Conservation (phyloP, 768 basidiomycete genomes). For the Termitomyces sp. region DNA sequence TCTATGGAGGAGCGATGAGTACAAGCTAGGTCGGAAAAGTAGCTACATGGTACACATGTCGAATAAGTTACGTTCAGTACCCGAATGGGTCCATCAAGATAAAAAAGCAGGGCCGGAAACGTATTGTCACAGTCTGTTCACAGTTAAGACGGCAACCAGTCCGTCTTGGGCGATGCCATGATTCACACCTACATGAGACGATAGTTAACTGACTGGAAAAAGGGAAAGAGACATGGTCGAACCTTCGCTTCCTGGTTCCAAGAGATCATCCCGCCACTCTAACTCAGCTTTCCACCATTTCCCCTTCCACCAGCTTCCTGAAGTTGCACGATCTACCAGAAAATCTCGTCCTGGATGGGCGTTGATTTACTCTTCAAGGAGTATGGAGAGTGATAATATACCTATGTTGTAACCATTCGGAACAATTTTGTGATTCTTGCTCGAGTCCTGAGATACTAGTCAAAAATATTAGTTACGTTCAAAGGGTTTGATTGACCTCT, state of each 20-base stretch:
- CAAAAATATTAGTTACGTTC: not conserved
- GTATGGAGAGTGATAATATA: constrained; percentile 11
- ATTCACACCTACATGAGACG: constrained; percentile 53
- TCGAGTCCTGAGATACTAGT: constrained; percentile 36
- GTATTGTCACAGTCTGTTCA: constrained; percentile 21
- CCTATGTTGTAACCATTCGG: constrained; percentile 72
- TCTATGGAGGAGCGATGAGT: not conserved
- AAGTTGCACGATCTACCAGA: constrained; percentile 61
- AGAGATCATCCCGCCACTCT: constrained; percentile 67
- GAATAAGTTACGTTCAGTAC: constrained; percentile 6
- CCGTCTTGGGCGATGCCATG: constrained; percentile 83
- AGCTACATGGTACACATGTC: constrained; percentile 3
- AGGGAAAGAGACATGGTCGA: constrained; percentile 6
- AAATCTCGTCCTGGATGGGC: constrained; percentile 57
- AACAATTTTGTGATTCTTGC: constrained; percentile 66
- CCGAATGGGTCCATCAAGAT: not conserved
- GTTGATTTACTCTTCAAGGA: not conserved
- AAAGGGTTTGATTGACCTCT: constrained; percentile 28
- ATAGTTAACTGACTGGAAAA: not conserved
- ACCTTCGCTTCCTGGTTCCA: constrained; percentile 70
- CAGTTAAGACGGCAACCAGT: constrained; percentile 71
- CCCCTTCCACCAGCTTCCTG: constrained; percentile 57
- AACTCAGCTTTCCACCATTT: constrained; percentile 75
- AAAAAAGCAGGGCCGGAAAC: not conserved
- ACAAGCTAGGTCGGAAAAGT: not conserved